Percentiles rank a stretch among this genome's conserved stretches.
These are phyloP conservation scores for Trichoderma sp. DNA, from an alignment of 2,329 filamentous ascomycete species.

Conservation along the genomic window DNA sequence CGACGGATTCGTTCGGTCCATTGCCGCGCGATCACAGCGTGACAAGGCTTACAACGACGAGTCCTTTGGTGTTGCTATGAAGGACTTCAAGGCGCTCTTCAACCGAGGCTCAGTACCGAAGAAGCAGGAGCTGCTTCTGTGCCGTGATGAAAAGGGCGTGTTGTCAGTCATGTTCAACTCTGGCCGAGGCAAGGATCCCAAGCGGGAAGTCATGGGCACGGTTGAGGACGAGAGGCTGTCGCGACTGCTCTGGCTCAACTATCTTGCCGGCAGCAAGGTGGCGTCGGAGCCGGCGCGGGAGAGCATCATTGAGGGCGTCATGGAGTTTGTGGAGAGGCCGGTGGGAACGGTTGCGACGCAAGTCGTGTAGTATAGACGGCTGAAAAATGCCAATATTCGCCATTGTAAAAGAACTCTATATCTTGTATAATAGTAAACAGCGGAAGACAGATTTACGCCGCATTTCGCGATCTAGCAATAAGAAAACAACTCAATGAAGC, in stretches of 20 bases:
- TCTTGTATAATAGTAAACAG: not conserved
- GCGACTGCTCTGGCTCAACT: slow-evolving; percentile 82
- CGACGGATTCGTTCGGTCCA: slow-evolving; percentile 84
- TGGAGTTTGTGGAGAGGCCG: slow-evolving; percentile 84
- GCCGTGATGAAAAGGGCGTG: slow-evolving; percentile 62
- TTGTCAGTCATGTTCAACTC: slow-evolving; percentile 68
- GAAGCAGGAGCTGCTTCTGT: slow-evolving; percentile 71
- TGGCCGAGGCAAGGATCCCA: slow-evolving; percentile 48
- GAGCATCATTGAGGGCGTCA: slow-evolving; percentile 81
- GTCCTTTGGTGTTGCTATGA: slow-evolving; percentile 70
- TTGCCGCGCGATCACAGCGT: slow-evolving; percentile 68
- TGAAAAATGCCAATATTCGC: not conserved
- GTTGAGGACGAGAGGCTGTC: slow-evolving; percentile 78
- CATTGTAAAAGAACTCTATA: not conserved
- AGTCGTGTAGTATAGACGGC: slow-evolving; percentile 50
- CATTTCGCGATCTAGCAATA: not conserved
- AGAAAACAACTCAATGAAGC: not conserved
- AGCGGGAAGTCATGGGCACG: slow-evolving; percentile 60
- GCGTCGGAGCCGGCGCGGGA: slow-evolving; percentile 78
- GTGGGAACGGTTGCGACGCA: slow-evolving; percentile 82
- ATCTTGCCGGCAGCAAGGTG: slow-evolving; percentile 81
- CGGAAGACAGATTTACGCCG: not conserved
- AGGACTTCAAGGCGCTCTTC: slow-evolving; percentile 78
- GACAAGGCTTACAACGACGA: slow-evolving; percentile 63
- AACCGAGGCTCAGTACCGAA: slow-evolving; percentile 78